Conservation (phyloP, 441 rosid genomes). For the Mallotus repandus region DNA sequence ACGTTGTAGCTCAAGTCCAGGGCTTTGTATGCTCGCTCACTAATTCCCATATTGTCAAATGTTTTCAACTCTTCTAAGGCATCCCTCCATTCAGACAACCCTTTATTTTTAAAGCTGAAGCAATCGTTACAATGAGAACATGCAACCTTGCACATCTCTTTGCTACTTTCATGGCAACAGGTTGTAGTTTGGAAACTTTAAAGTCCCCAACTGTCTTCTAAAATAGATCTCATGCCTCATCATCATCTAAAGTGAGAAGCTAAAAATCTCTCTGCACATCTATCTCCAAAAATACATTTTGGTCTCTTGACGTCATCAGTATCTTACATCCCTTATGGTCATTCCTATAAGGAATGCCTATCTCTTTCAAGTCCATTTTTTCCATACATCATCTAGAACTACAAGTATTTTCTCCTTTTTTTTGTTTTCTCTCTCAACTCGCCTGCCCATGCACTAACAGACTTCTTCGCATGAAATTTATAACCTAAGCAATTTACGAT, state of each 20-base stretch:
- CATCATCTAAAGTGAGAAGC: not conserved
- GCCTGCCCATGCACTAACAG: slow-evolving; percentile 1
- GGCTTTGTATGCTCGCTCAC: too few species aligned
- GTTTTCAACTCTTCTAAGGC: too few species aligned
- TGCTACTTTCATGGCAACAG: not conserved
- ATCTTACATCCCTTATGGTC: slow-evolving; percentile 15
- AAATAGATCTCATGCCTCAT: slow-evolving; percentile 25
- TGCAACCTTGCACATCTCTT: slow-evolving; percentile 29
- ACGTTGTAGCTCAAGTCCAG: too few species aligned
- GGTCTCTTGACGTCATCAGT: slow-evolving; percentile 23
- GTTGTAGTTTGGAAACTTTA: fast-evolving
- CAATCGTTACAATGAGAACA: slow-evolving; percentile 3
- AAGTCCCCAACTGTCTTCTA: not conserved
- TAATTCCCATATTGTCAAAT: too few species aligned
- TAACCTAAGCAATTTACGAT: slow-evolving; percentile 7
- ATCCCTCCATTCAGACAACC: slow-evolving; percentile 9
- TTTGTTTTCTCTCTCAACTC: not conserved
- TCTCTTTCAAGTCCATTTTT: not conserved
- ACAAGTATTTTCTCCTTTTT: too few species aligned
- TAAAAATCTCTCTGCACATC: not conserved
- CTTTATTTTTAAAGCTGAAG: not conserved
- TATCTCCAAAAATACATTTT: slow-evolving; percentile 2
- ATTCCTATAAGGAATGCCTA: too few species aligned
- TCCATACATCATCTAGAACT: slow-evolving; percentile 32
- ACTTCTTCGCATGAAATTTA: not conserved